Conservation (phyloP, 148 eudicot genomes). For the Chenopodium formosanum region DNA sequence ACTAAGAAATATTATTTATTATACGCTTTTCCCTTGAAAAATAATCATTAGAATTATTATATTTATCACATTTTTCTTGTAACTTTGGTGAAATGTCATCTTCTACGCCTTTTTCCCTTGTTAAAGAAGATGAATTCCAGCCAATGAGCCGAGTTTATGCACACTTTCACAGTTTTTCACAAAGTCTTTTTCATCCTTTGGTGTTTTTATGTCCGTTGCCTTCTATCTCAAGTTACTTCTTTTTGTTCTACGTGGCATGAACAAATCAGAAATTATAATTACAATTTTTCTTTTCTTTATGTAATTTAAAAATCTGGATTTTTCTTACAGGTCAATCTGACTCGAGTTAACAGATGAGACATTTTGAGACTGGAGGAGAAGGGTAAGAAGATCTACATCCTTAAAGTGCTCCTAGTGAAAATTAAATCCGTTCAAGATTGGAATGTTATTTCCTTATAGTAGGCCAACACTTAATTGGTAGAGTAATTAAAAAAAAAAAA, state of each 20-base stretch:
- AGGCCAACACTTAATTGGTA: too few species aligned
- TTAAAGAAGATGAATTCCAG: constrained; percentile 47
- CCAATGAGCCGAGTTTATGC: constrained; percentile 39
- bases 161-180: constrained; percentile 24
- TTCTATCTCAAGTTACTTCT: constrained; percentile 18
- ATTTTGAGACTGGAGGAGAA: too few species aligned
- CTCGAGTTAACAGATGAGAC: too few species aligned
- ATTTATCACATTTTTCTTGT: constrained; percentile 32
- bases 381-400: too few species aligned
- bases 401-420: too few species aligned
- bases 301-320: too few species aligned
- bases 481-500: neutral
- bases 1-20: neutral
- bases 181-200: constrained; percentile 16
- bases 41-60: constrained; percentile 29
- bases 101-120: constrained; percentile 44
- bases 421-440: too few species aligned
- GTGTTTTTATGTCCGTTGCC: constrained; percentile 5
- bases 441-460: too few species aligned
- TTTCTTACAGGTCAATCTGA: too few species aligned
- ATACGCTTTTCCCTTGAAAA: constrained; percentile 38
- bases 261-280: neutral
- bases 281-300: neutral
- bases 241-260: neutral
- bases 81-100: constrained; percentile 55